phyloP scores from a whole-genome alignment of 2,329 filamentous ascomycete species.

The Curvularia lunata region DNA sequence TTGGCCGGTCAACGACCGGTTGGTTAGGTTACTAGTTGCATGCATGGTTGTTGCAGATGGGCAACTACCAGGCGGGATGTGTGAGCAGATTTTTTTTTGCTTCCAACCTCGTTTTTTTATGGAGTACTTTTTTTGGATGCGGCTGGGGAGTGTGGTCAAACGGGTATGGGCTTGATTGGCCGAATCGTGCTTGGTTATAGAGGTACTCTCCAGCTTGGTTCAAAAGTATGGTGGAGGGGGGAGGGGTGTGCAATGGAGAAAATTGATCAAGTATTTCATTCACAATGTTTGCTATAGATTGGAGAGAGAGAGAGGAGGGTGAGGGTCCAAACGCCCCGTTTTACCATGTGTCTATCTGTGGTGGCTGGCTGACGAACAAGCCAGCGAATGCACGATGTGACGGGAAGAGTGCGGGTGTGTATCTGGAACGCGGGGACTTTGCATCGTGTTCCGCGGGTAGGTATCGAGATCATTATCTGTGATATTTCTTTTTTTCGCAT shows the following conservation, averaged over 20 bases:
- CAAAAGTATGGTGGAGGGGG: neutral
- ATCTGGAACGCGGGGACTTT: neutral
- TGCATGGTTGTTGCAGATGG: too few relatives aligned
- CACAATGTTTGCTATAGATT: neutral
- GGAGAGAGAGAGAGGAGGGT: neutral
- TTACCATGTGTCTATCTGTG: neutral
- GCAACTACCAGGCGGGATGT: neutral
- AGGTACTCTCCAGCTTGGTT: too few relatives aligned
- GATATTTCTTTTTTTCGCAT: neutral
- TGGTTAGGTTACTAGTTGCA: neutral
- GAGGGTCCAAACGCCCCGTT: neutral
- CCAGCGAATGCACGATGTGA: neutral
- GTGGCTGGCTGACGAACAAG: neutral
- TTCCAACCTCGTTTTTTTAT: too few relatives aligned
- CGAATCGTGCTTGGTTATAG: too few relatives aligned
- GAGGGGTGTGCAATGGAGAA: neutral
- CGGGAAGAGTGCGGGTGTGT: neutral
- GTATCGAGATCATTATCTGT: neutral
- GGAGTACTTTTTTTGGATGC: too few relatives aligned
- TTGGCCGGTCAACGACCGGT: neutral
- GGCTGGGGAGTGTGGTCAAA: too few relatives aligned
- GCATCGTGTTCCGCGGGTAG: neutral
- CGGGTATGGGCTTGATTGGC: too few relatives aligned
- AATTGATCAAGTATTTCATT: neutral
- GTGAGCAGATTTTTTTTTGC: neutral